Conservation (phyloP, 306 rosid genomes). For the Sphenostylis stenocarpa region DNA sequence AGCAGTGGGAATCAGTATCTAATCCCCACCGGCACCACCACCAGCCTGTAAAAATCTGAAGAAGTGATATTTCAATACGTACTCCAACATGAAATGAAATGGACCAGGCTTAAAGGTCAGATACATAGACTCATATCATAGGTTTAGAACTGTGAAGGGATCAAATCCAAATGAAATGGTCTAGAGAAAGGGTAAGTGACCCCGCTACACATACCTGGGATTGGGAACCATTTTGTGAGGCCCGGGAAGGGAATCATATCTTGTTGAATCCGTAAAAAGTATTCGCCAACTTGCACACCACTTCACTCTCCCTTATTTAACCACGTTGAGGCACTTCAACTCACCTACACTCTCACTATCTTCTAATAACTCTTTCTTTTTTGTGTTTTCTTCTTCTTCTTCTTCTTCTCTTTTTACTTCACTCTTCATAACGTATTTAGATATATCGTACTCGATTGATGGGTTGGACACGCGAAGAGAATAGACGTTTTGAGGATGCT, state of each 20-base stretch:
- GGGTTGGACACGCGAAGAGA: constrained; percentile 84
- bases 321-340: constrained; percentile 14
- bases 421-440: neutral
- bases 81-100: constrained; percentile 13
- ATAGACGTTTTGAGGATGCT: constrained; percentile 80
- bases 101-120: neutral
- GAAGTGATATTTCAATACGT: constrained; percentile 25
- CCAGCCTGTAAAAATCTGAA: constrained; percentile 42
- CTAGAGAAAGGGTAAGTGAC: neutral
- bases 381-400: neutral
- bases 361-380: neutral
- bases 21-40: constrained; percentile 52
- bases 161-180: neutral
- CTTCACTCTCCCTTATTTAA: constrained; percentile 46
- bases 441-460: neutral
- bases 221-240: neutral
- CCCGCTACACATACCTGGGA: neutral
- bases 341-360: neutral
- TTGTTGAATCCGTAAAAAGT: constrained; percentile 20
- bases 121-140: neutral
- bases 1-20: constrained; percentile 56
- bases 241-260: constrained; percentile 49
- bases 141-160: neutral
- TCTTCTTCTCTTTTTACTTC: too few species aligned
- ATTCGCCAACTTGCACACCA: constrained; percentile 60